phyloP scores from a whole-genome alignment of 2,329 filamentous ascomycete species.

The Pseudogymnoascus sp. region DNA sequence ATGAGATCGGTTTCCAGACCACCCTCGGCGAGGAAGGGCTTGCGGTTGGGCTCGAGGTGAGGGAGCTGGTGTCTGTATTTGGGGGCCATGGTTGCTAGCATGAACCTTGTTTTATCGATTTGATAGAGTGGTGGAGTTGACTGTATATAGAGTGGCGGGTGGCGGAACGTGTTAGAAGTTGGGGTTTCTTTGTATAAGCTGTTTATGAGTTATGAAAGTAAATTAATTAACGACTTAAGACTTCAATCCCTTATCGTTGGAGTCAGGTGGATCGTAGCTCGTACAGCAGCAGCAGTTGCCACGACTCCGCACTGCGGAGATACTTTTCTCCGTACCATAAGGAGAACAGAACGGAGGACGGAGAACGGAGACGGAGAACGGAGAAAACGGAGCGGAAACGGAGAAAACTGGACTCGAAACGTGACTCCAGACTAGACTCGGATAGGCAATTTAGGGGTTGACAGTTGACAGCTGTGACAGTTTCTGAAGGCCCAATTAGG shows the following conservation, averaged over 20 bases:
- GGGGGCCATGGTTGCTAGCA: background rate
- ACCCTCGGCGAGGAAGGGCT: conserved; percentile 13
- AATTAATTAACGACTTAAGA: background rate
- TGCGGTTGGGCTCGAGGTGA: conserved; percentile 9
- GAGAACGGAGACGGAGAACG: too few relatives aligned
- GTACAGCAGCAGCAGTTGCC: background rate
- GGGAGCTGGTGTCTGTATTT: conserved; percentile 8
- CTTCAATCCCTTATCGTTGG: conserved; percentile 4
- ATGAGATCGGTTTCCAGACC: conserved; percentile 12
- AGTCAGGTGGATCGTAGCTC: background rate
- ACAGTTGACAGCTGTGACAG: background rate
- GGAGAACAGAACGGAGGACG: too few relatives aligned
- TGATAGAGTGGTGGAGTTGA: background rate
- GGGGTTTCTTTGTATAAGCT: background rate
- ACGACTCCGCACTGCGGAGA: background rate
- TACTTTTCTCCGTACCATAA: background rate
- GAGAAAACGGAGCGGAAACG: too few relatives aligned
- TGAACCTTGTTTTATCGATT: background rate
- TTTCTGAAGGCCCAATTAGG: background rate
- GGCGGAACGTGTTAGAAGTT: background rate
- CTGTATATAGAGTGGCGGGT: background rate
- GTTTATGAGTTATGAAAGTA: conserved; percentile 1
- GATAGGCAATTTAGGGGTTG: background rate
- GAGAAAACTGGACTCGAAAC: too few relatives aligned
- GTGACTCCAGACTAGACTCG: too few relatives aligned